Evolutionary conservation across 116 monocot species (phyloP).

Genomic region (Posidonia oceanica): DNA sequence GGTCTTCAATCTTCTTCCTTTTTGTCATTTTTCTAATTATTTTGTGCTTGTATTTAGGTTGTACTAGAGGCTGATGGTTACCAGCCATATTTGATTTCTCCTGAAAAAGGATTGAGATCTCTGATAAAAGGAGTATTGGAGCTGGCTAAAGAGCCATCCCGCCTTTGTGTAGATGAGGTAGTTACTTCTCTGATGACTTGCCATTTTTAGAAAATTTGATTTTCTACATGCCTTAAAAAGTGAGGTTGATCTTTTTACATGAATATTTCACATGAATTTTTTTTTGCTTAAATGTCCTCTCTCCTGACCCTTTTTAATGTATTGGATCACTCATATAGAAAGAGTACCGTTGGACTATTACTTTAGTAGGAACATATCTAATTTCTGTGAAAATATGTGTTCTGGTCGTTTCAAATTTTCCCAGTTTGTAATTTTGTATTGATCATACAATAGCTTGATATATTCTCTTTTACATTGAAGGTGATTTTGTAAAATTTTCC

Average conservation of each 20-base stretch:
- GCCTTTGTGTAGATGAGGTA: slow-evolving; percentile 99
- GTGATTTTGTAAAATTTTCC: too few species aligned
- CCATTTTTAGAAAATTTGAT: not conserved
- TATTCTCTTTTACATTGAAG: too few species aligned
- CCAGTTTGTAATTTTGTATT: too few species aligned
- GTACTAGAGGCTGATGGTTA: slow-evolving; percentile 98
- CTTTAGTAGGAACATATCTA: too few species aligned
- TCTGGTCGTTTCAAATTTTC: too few species aligned
- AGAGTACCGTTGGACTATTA: too few species aligned
- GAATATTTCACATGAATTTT: not conserved
- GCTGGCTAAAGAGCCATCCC: slow-evolving; percentile 95
- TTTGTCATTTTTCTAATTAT: not conserved
- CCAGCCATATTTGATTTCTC: slow-evolving; percentile 95
- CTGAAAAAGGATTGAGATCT: slow-evolving; percentile 96
- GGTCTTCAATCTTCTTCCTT: slow-evolving; percentile 2
- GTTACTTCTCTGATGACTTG: not conserved
- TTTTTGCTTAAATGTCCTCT: not conserved
- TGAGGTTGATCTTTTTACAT: not conserved
- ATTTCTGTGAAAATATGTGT: too few species aligned
- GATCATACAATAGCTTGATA: too few species aligned
- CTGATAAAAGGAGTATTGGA: slow-evolving; percentile 92
- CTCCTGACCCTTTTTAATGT: too few species aligned
- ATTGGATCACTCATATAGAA: too few species aligned
- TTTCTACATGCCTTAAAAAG: not conserved
- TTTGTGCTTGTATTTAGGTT: slow-evolving; percentile 31